Evolutionary conservation across 2,329 filamentous ascomycete species (phyloP).

Genomic region (Trichoderma cornu-damae): DNA sequence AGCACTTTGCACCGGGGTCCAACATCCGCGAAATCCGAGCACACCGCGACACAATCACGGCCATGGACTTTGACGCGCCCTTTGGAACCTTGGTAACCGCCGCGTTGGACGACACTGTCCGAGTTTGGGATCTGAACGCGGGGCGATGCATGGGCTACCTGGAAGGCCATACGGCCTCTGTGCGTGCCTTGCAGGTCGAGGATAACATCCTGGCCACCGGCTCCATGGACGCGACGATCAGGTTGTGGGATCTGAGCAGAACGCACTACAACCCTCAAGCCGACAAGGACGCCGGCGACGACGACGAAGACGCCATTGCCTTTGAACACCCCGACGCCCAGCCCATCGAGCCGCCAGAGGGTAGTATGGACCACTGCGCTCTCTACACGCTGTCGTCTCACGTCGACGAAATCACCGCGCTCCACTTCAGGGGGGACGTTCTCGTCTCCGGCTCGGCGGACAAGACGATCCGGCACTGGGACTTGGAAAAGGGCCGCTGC

Average conservation of each 20-base stretch:
- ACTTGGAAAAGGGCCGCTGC: slow-evolving; percentile 92
- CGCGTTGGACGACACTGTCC: slow-evolving; percentile 85
- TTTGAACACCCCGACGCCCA: slow-evolving; percentile 67
- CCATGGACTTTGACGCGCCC: slow-evolving; percentile 93
- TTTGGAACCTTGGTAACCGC: slow-evolving; percentile 94
- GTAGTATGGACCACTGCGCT: slow-evolving; percentile 82
- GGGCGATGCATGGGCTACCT: slow-evolving; percentile 87
- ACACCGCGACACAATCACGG: slow-evolving; percentile 81
- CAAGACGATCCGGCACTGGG: slow-evolving; percentile 97
- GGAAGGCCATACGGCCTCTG: slow-evolving; percentile 91
- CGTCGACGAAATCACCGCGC: slow-evolving; percentile 87
- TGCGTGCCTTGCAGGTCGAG: slow-evolving; percentile 86
- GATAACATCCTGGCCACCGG: slow-evolving; percentile 94
- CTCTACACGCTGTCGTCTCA: slow-evolving; percentile 87
- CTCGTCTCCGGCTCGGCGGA: slow-evolving; percentile 94
- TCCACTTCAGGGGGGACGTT: slow-evolving; percentile 84
- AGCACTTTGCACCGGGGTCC: slow-evolving; percentile 87
- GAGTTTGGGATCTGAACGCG: slow-evolving; percentile 93
- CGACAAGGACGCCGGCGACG: slow-evolving; percentile 51
- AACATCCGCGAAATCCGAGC: slow-evolving; percentile 83
- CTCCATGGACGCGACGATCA: slow-evolving; percentile 89
- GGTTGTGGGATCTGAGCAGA: slow-evolving; percentile 88
- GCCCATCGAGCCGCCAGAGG: slow-evolving; percentile 63
- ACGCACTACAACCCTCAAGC: slow-evolving; percentile 74
- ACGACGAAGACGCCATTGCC: slow-evolving; percentile 63